phyloP scores from a whole-genome alignment of 441 rosid genomes.

The Brassica balearica region DNA sequence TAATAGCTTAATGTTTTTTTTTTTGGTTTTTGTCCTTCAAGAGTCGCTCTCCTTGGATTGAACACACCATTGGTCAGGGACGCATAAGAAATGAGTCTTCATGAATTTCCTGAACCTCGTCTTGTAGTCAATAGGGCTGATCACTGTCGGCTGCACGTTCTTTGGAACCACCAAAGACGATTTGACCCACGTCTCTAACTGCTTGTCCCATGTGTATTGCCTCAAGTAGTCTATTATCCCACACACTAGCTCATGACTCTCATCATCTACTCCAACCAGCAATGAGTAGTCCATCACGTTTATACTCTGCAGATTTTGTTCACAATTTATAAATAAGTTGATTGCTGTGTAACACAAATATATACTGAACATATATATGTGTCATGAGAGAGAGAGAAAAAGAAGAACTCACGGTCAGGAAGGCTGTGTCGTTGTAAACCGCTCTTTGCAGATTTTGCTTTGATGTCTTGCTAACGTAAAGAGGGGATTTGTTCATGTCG shows the following conservation, averaged over 20 bases:
- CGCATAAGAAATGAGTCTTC: conserved; percentile 80
- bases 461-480: conserved; percentile 79
- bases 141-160: conserved; percentile 84
- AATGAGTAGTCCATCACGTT: conserved; percentile 99
- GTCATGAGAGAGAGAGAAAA: background rate
- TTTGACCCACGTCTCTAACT: conserved; percentile 96
- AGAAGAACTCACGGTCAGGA: conserved; percentile 76
- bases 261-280: conserved; percentile 85
- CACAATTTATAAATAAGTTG: background rate
- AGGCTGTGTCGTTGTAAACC: conserved; percentile 94
- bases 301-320: conserved; percentile 60
- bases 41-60: conserved; percentile 38
- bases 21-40: conserved; percentile 18
- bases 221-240: conserved; percentile 97
- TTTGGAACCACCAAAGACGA: conserved; percentile 84
- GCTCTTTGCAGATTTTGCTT: conserved; percentile 83
- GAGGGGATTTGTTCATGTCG: conserved; percentile 91
- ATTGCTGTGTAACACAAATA: background rate
- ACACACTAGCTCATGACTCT: conserved; percentile 79
- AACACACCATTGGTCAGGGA: conserved; percentile 92
- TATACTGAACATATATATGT: background rate
- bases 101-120: conserved; percentile 92
- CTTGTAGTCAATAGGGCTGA: conserved; percentile 94
- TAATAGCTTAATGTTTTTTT: background rate
- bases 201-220: conserved; percentile 99